Percentiles rank a stretch among this genome's conserved stretches.
Evolutionary conservation across 257 asterid genomes (phyloP).

Genomic region (Penstemon davidsonii): DNA sequence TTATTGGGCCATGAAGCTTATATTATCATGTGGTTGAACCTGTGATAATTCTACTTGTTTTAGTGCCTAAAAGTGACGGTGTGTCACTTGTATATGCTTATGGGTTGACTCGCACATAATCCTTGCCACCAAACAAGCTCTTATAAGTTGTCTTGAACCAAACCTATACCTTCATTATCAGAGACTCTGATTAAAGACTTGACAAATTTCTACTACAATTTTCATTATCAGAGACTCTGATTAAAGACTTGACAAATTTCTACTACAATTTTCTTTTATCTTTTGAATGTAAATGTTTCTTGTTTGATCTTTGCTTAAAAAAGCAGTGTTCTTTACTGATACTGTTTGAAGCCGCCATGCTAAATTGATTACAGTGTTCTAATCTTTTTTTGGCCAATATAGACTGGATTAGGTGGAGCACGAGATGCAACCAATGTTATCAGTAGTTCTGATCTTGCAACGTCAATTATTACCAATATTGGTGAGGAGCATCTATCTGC

Average conservation of each 20-base stretch:
- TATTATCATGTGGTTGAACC: no score
- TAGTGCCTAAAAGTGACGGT: no score
- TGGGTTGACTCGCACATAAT: no score
- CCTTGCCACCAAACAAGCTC: no score
- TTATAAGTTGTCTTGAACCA: not conserved
- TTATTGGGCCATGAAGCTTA: no score
- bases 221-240: not conserved
- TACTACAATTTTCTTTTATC: constrained; percentile 12
- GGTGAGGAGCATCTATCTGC: constrained; percentile 95
- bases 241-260: constrained; percentile 8
- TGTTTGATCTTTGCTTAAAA: not conserved
- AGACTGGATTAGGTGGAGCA: constrained; percentile 95
- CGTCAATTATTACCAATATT: constrained; percentile 79
- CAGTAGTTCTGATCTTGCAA: constrained; percentile 59
- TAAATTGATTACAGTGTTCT: not conserved
- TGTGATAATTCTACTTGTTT: no score
- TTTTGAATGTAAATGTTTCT: not conserved
- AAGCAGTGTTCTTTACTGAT: not conserved
- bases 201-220: constrained; percentile 5
- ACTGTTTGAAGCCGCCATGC: not conserved
- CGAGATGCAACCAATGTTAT: constrained; percentile 96
- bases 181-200: constrained; percentile 11
- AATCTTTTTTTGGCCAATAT: constrained; percentile 24
- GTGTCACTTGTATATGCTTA: no score
- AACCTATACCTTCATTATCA: not conserved